Evolutionary conservation across 352 stramenopile genomes (phyloP).

Genomic region (Globisporangium carolinianum): DNA sequence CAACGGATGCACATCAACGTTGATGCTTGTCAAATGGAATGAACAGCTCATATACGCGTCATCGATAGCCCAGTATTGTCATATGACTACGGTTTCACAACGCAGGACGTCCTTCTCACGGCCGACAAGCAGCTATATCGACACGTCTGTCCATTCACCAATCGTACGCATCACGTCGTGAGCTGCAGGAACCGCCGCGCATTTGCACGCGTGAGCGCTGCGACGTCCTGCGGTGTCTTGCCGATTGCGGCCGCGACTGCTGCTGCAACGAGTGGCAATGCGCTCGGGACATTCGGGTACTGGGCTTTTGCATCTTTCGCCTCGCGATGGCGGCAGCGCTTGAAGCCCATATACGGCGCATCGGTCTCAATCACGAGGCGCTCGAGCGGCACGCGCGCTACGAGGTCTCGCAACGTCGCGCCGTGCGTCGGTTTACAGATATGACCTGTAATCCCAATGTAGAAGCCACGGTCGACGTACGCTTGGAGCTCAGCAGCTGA

Average conservation of each 20-base stretch:
- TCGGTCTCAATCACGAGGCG: conserved; percentile 90
- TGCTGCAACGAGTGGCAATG: conserved; percentile 50
- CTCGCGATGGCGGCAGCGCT: conserved; percentile 45
- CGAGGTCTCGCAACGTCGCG: conserved; percentile 41
- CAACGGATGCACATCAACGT: too few species aligned
- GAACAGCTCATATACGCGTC: too few species aligned
- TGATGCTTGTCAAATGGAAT: too few species aligned
- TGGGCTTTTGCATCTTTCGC: conserved; percentile 39
- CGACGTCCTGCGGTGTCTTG: conserved; percentile 44
- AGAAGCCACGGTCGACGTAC: conserved; percentile 79
- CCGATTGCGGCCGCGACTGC: conserved; percentile 43
- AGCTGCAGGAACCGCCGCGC: conserved; percentile 65
- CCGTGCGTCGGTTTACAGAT: conserved; percentile 80
- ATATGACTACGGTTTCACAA: too few species aligned
- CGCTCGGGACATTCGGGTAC: conserved; percentile 74
- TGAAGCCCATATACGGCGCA: conserved; percentile 89
- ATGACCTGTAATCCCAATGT: conserved; percentile 88
- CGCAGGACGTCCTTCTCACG: too few species aligned
- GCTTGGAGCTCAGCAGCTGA: conserved; percentile 53
- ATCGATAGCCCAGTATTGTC: too few species aligned
- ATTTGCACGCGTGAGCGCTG: conserved; percentile 52
- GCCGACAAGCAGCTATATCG: too few species aligned
- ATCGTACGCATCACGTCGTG: not conserved
- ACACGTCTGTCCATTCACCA: too few species aligned
- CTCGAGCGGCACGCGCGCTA: conserved; percentile 61